Evolutionary conservation across 1,139 yeast genomes (phyloP).

Genomic region (Yamadazyma triangularis): DNA sequence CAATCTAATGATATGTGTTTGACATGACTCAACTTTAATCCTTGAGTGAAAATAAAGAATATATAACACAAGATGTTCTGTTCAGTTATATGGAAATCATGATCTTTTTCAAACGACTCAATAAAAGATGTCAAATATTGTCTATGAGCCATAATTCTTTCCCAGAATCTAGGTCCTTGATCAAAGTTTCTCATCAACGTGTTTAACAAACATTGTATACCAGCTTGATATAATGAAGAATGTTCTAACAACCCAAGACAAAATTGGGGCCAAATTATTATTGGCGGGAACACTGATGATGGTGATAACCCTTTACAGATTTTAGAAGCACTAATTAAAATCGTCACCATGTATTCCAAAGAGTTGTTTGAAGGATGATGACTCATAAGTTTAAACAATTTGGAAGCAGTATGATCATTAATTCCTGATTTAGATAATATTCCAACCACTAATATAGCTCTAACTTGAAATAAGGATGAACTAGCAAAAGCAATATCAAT

Average conservation of each 20-base stretch:
- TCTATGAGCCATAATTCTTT: slow-evolving; percentile 35
- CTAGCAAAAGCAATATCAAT: slow-evolving; percentile 60
- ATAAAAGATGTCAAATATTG: slow-evolving; percentile 38
- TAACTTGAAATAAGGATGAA: slow-evolving; percentile 61
- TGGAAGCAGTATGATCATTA: slow-evolving; percentile 54
- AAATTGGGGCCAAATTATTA: slow-evolving; percentile 62
- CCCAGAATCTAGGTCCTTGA: slow-evolving; percentile 20
- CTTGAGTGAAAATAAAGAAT: slow-evolving; percentile 51
- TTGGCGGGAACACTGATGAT: slow-evolving; percentile 50
- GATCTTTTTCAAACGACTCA: slow-evolving; percentile 41
- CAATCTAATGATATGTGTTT: slow-evolving; percentile 53
- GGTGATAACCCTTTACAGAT: slow-evolving; percentile 60
- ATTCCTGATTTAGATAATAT: slow-evolving; percentile 63
- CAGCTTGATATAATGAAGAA: slow-evolving; percentile 49
- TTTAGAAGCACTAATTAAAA: slow-evolving; percentile 50
- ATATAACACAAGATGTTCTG: slow-evolving; percentile 56
- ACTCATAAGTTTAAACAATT: slow-evolving; percentile 32
- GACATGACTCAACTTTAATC: slow-evolving; percentile 59
- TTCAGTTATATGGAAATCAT: slow-evolving; percentile 35
- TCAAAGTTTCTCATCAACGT: slow-evolving; percentile 23
- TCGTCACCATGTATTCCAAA: slow-evolving; percentile 32
- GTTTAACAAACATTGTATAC: slow-evolving; percentile 38
- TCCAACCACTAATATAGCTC: slow-evolving; percentile 73
- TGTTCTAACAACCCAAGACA: slow-evolving; percentile 32
- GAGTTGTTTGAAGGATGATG: slow-evolving; percentile 23